Percentiles rank a stretch among this genome's conserved stretches.
Conservation (phyloP, 108 stramenopile species). For the Nannochloropsis salina region DNA sequence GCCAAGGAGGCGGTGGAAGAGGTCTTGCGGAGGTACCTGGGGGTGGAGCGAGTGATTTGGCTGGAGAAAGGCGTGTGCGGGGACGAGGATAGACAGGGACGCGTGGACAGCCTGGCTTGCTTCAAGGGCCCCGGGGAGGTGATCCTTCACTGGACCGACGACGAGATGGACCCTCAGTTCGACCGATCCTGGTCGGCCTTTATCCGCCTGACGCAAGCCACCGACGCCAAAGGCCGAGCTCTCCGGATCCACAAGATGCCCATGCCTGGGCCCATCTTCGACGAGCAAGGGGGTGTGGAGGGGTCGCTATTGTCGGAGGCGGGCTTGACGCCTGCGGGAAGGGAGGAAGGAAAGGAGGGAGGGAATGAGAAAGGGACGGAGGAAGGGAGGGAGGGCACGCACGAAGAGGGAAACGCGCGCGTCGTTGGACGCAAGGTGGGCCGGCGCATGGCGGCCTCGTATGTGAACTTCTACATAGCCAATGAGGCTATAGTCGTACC, state of each 20-base stretch:
- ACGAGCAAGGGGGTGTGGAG: neutral
- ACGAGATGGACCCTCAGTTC: constrained; percentile 50
- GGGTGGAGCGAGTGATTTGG: constrained; percentile 62
- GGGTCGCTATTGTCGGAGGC: constrained; percentile 50
- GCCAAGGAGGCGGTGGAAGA: constrained; percentile 57
- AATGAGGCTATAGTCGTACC: constrained; percentile 64
- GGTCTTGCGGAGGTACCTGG: constrained; percentile 47
- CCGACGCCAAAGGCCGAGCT: constrained; percentile 54
- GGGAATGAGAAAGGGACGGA: constrained; percentile 19
- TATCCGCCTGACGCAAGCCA: constrained; percentile 40
- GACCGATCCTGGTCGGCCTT: constrained; percentile 54
- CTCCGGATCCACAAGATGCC: constrained; percentile 22
- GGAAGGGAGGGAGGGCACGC: constrained; percentile 20
- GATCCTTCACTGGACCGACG: constrained; percentile 39
- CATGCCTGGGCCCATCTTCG: neutral
- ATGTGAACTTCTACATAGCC: constrained; percentile 72
- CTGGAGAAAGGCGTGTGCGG: constrained; percentile 57
- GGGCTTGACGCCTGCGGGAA: constrained; percentile 23
- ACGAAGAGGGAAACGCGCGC: neutral
- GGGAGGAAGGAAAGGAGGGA: constrained; percentile 6
- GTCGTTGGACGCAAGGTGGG: constrained; percentile 41
- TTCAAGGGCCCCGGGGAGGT: constrained; percentile 64
- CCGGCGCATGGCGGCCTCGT: constrained; percentile 60
- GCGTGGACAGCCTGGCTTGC: constrained; percentile 66
- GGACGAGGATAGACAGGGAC: constrained; percentile 71